These are phyloP conservation scores for Leccinum boreale DNA, from an alignment of 768 basidiomycete genomes.

Conservation along the genomic window DNA sequence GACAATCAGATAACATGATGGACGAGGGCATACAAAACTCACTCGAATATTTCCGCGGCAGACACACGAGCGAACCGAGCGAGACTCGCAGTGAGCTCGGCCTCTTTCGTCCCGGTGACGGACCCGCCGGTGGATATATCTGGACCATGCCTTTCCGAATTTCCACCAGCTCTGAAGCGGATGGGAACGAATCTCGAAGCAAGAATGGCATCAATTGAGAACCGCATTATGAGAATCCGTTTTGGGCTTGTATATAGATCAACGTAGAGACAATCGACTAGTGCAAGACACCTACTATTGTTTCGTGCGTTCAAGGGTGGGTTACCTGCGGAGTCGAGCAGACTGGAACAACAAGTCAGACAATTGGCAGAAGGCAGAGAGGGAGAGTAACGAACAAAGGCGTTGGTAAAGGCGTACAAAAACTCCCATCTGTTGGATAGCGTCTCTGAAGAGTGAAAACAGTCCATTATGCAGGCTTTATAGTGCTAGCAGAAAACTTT, in stretches of 20 bases:
- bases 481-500: conserved; percentile 11
- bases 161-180: conserved; percentile 15
- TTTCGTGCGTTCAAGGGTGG: conserved; percentile 26
- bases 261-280: not conserved
- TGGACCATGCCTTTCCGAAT: conserved; percentile 21
- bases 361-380: not conserved
- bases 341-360: conserved; percentile 18
- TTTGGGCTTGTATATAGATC: conserved; percentile 9
- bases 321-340: conserved; percentile 28
- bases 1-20: not conserved
- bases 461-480: conserved; percentile 13
- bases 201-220: conserved; percentile 18
- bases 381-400: conserved; percentile 21
- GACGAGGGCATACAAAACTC: not conserved
- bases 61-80: conserved; percentile 27
- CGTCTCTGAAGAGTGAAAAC: conserved; percentile 8
- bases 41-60: conserved; percentile 24
- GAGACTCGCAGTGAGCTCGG: conserved; percentile 21
- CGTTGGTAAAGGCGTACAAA: conserved; percentile 28
- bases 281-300: conserved; percentile 10
- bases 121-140: conserved; percentile 18
- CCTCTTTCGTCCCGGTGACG: conserved; percentile 13
- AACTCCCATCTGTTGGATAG: conserved; percentile 35
- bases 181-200: conserved; percentile 21
- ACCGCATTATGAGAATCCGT: conserved; percentile 21